Base-by-base conservation (phyloP, 139 green algal genomes). In the Asterochloris erici region DNA sequence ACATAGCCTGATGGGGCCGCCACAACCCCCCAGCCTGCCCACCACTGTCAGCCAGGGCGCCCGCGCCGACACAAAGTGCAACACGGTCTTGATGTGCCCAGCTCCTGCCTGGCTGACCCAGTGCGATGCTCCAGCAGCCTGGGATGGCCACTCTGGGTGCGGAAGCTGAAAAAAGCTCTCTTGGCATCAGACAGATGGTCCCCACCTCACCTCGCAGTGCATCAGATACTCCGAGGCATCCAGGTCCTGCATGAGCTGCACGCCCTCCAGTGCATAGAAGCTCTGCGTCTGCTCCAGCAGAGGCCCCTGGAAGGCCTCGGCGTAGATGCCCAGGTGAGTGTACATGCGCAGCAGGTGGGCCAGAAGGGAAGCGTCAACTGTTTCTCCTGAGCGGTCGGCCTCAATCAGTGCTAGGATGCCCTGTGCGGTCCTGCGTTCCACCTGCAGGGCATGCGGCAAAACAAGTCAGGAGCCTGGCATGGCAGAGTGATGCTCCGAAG, bases 161-260 rank as follows among this genome's bases (percentile, higher is more conserved):
- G 2, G 38, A 6, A 2, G 6, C 4, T 24, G 66, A 71, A 2
- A 26, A 70, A 4, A 71, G 21, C 66, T 2, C 4, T 26, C 10
- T 71, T 4, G 2, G 21, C 2, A 1, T 12, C 21, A 24, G 17
- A 71, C 19, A 19, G 70, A 11, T 4, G 14, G 6, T 28, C 70
- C 16, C 9, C 21, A 24, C 26, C 77, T 11, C 68, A 95, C 93
- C 92, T 99, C 96, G 64, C 88, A 93, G 87, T 98, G 94, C 70
- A 89, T 63, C n/a, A 99, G 87, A 88, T 99, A 99, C 16, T 93
- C 93, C 1, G 94, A 86, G 24, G 97, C 87, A 62, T 95, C 91
- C 12, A 89, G 84, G 75, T 94, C 83, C 68, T 80, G 62, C 87
- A 97, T 90, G 38, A 92, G 85, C 26, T 85, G 63, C 68, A 82